Percentiles rank a stretch among this genome's conserved stretches.
Evolutionary conservation across 2,329 filamentous ascomycete genomes (phyloP).

Genomic region (Penicillium sp.): DNA sequence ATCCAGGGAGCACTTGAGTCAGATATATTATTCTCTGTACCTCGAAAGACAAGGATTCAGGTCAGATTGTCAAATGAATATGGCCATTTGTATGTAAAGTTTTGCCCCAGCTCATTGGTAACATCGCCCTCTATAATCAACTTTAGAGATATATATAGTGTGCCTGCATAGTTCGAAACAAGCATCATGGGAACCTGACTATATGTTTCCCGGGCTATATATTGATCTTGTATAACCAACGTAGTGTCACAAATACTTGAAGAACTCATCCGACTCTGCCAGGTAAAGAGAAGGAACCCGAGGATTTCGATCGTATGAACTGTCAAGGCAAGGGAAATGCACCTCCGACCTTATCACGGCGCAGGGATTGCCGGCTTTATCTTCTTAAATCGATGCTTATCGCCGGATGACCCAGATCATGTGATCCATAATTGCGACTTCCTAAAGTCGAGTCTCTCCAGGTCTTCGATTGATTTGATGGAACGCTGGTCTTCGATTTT

Average conservation of each 20-base stretch:
- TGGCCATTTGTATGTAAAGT: neutral
- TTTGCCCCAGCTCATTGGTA: neutral
- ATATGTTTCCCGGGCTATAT: neutral
- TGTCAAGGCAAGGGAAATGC: neutral
- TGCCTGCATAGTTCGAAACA: neutral
- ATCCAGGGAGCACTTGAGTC: too few relatives aligned
- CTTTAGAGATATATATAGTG: neutral
- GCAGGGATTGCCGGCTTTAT: neutral
- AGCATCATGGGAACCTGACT: neutral
- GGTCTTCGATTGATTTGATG: neutral
- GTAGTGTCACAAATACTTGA: neutral
- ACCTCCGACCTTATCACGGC: neutral
- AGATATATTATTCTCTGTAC: too few relatives aligned
- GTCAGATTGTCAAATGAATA: too few relatives aligned
- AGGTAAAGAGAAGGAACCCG: too few relatives aligned
- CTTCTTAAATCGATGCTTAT: neutral
- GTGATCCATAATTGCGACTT: neutral
- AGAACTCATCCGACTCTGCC: neutral
- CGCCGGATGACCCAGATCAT: neutral
- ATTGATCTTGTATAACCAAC: neutral
- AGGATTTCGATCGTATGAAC: neutral
- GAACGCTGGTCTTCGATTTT: neutral
- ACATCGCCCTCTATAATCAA: neutral
- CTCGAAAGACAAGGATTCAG: too few relatives aligned
- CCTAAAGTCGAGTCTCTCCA: neutral